Evolutionary conservation across 2,329 filamentous ascomycete genomes (phyloP), one percentile per base, ranked within the genome.

Genomic region (Didymella exigua): DNA sequence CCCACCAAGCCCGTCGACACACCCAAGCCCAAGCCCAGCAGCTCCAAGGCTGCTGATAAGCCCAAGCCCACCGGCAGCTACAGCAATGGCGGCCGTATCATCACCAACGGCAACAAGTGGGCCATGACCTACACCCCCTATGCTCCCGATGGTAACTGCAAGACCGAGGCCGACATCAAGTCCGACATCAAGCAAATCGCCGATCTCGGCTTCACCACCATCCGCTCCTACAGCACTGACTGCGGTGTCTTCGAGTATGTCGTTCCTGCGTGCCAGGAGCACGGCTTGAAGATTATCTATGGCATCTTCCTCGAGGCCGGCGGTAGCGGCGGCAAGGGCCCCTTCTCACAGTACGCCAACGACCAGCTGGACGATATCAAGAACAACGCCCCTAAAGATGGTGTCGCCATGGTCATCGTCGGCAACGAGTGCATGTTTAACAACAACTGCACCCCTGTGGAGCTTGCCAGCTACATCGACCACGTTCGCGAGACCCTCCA

Each of bases 341-440:
- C 68, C 45, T 67, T 67, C 68, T 72, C 72, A 47, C 38, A 83
- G 53, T 85, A 84, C 51, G 87, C 91, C 65, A 79, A 86, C 71
- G 78, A 84, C 67, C 93, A 98, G 83, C 83, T 97, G 57, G 77
- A 82, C 27, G 84, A 86, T 58, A 89, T 97, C 75, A 81, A 85
- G 76, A 79, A 85, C 74, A 68, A 75, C 56, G 96, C 91, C 86
- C 85, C 78, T 59, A 77, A 89, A 76, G 82, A 86, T 58, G 84
- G 90, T 44, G 88, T 96, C 63, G 84, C 89, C 72, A 85, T 96
- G 68, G 81, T 96, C 62, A 89, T 95, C 27, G 84, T 96, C 63
- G 93, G 91, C 77, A 98, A 98, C 83, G 93, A 98, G 84, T 88
- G 89, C 65, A 79, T 96, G 75, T 89, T 90, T 82, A 86, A 89